Evolutionary conservation across 1,284 basidiomycete species (phyloP), one percentile per base, ranked within the genome.

Genomic region (Rhodotorula sp.): DNA sequence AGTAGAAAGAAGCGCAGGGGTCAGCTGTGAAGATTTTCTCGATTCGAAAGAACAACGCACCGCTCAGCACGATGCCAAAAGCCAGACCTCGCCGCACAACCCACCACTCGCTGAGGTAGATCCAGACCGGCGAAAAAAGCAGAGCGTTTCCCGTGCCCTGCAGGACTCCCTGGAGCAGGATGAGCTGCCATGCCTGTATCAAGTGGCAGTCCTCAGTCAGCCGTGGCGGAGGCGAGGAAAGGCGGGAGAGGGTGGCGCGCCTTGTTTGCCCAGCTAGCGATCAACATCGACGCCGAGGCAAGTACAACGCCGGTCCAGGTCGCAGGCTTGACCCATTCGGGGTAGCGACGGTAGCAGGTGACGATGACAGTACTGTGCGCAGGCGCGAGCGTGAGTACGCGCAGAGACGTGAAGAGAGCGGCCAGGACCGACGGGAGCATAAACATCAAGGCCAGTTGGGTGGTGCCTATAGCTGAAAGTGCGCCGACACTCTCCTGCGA

Each of bases 401-500:
- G n/a, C n/a, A n/a, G 42, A 16, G 25, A 25, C 5, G 44, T 19
- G 23, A 23, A 25, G 4, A 59, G 7, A 12, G 16, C 9, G 50
- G 3, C 19, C 27, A 19, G 34, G 23, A 58, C 60, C 42, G 16
- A 64, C 61, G 63, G 72, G 0, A 60, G 14, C 9, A 74, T 71
- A 45, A 68, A 74, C 61, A 68, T 64, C 19, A 74, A 52, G 16
- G 72, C 72, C 27, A 74, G 66, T 1, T 60, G 64, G n/a, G 68
- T 52, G 1, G 72, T 74, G 12, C 66, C 72, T 44, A 74, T 61
- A 1, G 68, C 53, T 2, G 63, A 60, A 7, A 74, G 50, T 0
- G 72, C 60, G 7, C 68, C 66, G 46, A 72, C 61, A 1, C 62
- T 65, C 2, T 52, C 53, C 0, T 41, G 4, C 21, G 52, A 56